phyloP scores from a whole-genome alignment of 1,284 basidiomycete genomes.

The Neonothopanus nambi region DNA sequence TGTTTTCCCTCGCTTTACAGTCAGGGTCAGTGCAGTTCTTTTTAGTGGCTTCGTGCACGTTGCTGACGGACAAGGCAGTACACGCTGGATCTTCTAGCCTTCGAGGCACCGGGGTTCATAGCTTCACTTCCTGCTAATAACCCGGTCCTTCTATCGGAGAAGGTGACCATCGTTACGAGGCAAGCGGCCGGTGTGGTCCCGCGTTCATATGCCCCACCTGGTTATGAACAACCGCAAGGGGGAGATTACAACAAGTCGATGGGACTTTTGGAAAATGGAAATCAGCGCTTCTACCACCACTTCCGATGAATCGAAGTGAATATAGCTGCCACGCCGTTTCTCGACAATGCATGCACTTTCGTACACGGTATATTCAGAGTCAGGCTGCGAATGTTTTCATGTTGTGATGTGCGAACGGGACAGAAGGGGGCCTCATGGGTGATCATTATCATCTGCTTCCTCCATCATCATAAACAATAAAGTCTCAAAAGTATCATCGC shows the following conservation, averaged over 20 bases:
- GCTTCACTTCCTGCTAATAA: conserved; percentile 21
- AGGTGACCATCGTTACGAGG: conserved; percentile 43
- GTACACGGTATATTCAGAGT: no score
- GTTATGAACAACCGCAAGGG: conserved; percentile 43
- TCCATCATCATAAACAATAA: conserved; percentile 58
- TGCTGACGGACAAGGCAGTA: conserved; percentile 39
- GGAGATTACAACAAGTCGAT: conserved; percentile 53
- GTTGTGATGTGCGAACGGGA: no score
- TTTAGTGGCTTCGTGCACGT: not conserved
- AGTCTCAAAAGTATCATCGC: conserved; percentile 69
- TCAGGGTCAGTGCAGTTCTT: conserved; percentile 40
- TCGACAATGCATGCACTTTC: not conserved
- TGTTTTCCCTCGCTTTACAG: conserved; percentile 50
- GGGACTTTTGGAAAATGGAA: conserved; percentile 57
- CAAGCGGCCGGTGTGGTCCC: conserved; percentile 41
- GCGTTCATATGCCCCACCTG: conserved; percentile 54
- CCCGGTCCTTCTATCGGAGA: conserved; percentile 39
- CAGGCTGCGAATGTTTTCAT: not conserved
- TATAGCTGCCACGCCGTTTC: not conserved
- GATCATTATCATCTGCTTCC: conserved; percentile 7
- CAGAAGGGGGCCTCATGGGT: no score
- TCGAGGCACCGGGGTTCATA: conserved; percentile 47
- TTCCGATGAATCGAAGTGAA: not conserved
- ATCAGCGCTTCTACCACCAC: conserved; percentile 39
- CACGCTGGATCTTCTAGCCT: conserved; percentile 43